Conservation (phyloP, 23 red algal species). For the Porphyridium purpureum region DNA sequence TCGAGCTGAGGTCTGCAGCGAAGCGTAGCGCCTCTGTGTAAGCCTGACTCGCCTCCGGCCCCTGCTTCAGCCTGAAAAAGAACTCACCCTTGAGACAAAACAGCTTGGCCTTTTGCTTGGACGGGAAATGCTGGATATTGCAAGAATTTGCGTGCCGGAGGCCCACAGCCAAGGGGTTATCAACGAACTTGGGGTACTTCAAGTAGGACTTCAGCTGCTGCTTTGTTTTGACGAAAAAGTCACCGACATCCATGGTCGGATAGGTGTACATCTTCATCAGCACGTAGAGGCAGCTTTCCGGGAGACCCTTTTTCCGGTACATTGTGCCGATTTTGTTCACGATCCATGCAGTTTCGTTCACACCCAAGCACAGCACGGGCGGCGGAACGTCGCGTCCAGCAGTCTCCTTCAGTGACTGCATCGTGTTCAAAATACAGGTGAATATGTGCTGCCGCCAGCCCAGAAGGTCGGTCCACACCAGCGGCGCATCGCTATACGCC, state of each 20-base stretch:
- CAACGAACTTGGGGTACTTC: conserved; percentile 14
- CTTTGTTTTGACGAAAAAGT: conserved; percentile 96
- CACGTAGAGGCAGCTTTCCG: conserved; percentile 54
- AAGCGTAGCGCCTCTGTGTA: conserved; percentile 33
- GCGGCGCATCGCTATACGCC: conserved; percentile 16
- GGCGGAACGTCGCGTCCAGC: conserved; percentile 28
- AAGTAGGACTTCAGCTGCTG: conserved; percentile 61
- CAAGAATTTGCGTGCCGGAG: conserved; percentile 49
- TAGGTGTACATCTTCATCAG: conserved; percentile 77
- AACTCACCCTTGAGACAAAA: conserved; percentile 68
- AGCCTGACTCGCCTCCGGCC: conserved; percentile 41
- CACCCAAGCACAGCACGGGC: conserved; percentile 55
- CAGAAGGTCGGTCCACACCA: conserved; percentile 75
- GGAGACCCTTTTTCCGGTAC: conserved; percentile 72
- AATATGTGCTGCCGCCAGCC: conserved; percentile 86
- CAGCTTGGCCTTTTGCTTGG: conserved; percentile 74
- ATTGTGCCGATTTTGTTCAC: conserved; percentile 73
- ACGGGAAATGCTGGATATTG: conserved; percentile 65
- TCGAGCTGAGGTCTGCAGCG: conserved; percentile 42
- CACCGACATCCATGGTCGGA: conserved; percentile 72
- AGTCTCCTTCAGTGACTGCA: conserved; percentile 64
- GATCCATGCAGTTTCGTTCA: conserved; percentile 93
- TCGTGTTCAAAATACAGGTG: conserved; percentile 54
- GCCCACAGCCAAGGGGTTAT: conserved; percentile 41
- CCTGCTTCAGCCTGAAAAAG: conserved; percentile 13